These are phyloP conservation scores for Clonostachys solani DNA, from an alignment of 2,329 filamentous ascomycete genomes.

Conservation along the genomic window DNA sequence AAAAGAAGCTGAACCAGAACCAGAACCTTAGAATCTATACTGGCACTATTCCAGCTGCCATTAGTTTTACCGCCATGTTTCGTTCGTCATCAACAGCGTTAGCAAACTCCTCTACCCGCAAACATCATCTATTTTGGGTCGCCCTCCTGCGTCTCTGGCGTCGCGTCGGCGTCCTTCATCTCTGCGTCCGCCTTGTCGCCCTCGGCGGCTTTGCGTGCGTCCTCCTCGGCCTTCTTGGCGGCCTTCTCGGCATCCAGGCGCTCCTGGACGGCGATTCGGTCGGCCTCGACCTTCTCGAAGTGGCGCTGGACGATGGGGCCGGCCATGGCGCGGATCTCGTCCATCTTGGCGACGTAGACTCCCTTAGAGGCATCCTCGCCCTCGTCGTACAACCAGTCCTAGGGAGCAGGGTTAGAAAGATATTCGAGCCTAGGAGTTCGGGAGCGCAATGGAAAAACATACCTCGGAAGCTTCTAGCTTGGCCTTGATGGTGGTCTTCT, in stretches of 20 bases:
- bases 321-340: constrained; percentile 87
- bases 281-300: constrained; percentile 88
- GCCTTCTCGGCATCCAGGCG: constrained; percentile 74
- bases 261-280: constrained; percentile 75
- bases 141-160: constrained; percentile 43
- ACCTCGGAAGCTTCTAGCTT: constrained; percentile 88
- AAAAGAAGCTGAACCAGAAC: background rate
- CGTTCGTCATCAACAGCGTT: constrained; percentile 10
- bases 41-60: background rate
- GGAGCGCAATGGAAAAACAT: constrained; percentile 28
- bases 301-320: constrained; percentile 92
- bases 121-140: constrained; percentile 24
- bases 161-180: constrained; percentile 57
- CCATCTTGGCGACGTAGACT: constrained; percentile 90
- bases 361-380: constrained; percentile 93
- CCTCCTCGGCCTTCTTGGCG: constrained; percentile 64
- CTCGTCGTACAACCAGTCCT: constrained; percentile 99
- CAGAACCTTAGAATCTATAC: too few species aligned
- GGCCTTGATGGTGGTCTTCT: constrained; percentile 80
- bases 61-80: constrained; percentile 5
- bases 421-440: too few species aligned
- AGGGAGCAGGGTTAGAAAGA: background rate
- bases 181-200: constrained; percentile 54
- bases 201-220: constrained; percentile 49
- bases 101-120: background rate